Evolutionary conservation across 2,329 filamentous ascomycete species (phyloP).

Genomic region (Arthrobotrys pseudoclavata): DNA sequence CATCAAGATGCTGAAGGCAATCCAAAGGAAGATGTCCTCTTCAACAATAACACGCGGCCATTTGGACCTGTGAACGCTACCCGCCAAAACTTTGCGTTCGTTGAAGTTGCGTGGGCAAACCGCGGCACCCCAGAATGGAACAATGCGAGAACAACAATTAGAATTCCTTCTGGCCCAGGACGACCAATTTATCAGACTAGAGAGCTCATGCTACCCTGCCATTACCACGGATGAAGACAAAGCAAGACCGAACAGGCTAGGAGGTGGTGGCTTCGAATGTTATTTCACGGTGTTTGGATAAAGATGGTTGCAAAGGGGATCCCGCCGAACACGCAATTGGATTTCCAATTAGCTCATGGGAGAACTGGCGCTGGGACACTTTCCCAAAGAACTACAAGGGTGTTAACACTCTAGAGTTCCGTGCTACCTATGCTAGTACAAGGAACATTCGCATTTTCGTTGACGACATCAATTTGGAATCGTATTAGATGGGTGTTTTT

Average conservation of each 20-base stretch:
- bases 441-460: conserved; percentile 40
- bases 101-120: conserved; percentile 28
- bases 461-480: conserved; percentile 34
- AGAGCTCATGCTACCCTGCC: conserved; percentile 23
- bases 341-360: conserved; percentile 1
- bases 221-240: conserved; percentile 1
- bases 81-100: conserved; percentile 38
- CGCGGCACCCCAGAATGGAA: conserved; percentile 24
- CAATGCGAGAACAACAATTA: conserved; percentile 6
- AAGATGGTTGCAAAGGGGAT: conserved; percentile 11
- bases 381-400: conserved; percentile 45
- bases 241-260: conserved; percentile 8
- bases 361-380: conserved; percentile 10
- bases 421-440: conserved; percentile 40
- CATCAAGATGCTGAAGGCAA: conserved; percentile 44
- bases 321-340: conserved; percentile 42
- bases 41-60: conserved; percentile 20
- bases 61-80: conserved; percentile 31
- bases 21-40: conserved; percentile 7
- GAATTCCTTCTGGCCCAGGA: conserved; percentile 1
- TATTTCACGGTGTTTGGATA: conserved; percentile 50
- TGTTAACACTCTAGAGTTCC: conserved; percentile 44
- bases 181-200: conserved; percentile 15
- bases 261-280: conserved; percentile 28
- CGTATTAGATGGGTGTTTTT: not conserved